Evolutionary conservation across 2,329 filamentous ascomycete genomes (phyloP), one percentile per base, ranked within the genome.

Genomic region (Claviceps sp.): DNA sequence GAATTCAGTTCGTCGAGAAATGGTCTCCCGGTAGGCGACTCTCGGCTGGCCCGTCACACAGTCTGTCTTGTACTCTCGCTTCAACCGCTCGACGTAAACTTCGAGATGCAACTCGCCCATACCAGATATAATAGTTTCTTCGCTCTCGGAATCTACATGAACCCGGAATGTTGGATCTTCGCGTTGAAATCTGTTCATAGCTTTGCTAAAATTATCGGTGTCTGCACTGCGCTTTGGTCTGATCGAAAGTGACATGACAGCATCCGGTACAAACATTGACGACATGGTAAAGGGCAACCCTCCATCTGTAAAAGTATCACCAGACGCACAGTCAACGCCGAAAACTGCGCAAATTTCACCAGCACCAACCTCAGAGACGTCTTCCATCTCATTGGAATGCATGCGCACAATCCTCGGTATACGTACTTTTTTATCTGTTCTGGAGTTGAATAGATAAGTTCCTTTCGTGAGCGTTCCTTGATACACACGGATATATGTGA

Each of bases 371-470:
- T 96, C 90, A 52, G 72, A 76, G 34, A 96, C 88, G 64, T 98
- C 93, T 68, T 98, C 93, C 91, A 98, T 95, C 65, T 98, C 93
- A 66, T 97, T 95, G 45, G 90, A 95, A 75, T 98, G 93, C 93
- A 98, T 98, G 56, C 93, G 88, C 56, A 98, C 93, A 62, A 98
- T 97, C 64, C 91, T 86, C 20, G 93, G 93, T 53, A 98, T 85
- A 70, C 94, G 90, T 65, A 98, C 85, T 75, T 91, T 96, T 78
- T 96, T 95, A 68, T 91, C 86, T 57, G 82, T 94, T 60, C 90
- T 83, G 8, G 90, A 90, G 70, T 97, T 98, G 79, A 85, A 95
- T 51, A 98, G 82, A 65, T 90, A 88, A 64, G 85, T 79, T 48
- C 90, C 88, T 77, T 95, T 97, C 66, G 76, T 85, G 54, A 98